These are phyloP conservation scores for Stagonosporopsis cucurbitacearum DNA, from an alignment of 2,329 filamentous ascomycete genomes.

Conservation along the genomic window DNA sequence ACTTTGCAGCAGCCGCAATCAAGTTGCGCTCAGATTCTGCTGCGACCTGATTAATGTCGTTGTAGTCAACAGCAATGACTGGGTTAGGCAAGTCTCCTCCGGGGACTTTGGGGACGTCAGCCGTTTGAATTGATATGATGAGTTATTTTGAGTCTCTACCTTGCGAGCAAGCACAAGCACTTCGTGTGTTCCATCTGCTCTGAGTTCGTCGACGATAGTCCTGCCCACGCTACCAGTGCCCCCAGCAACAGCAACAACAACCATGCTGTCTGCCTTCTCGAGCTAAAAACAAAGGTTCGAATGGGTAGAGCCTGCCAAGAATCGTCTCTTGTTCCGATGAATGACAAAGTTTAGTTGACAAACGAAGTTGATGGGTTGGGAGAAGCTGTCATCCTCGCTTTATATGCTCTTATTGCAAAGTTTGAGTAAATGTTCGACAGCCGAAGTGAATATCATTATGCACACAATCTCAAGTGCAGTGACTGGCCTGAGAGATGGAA, in stretches of 20 bases:
- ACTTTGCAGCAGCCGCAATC: conserved; percentile 20
- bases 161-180: conserved; percentile 54
- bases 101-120: conserved; percentile 7
- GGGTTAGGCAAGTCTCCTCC: conserved; percentile 10
- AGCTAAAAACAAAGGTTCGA: not conserved
- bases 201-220: conserved; percentile 55
- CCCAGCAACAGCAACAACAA: conserved; percentile 55
- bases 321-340: no score
- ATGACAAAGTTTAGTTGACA: no score
- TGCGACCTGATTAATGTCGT: conserved; percentile 35
- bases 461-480: no score
- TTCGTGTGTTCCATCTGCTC: conserved; percentile 44
- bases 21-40: conserved; percentile 24
- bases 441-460: no score
- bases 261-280: conserved; percentile 35
- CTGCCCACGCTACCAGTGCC: conserved; percentile 56
- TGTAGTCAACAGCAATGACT: conserved; percentile 43
- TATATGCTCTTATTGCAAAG: no score
- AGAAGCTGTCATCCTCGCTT: no score
- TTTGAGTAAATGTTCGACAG: no score
- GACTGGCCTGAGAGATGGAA: no score
- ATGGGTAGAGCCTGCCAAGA: no score
- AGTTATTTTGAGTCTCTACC: conserved; percentile 29
- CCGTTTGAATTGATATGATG: no score
- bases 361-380: no score